These are phyloP conservation scores for Claviceps fusiformis DNA, from an alignment of 2,329 filamentous ascomycete genomes.

Conservation along the genomic window DNA sequence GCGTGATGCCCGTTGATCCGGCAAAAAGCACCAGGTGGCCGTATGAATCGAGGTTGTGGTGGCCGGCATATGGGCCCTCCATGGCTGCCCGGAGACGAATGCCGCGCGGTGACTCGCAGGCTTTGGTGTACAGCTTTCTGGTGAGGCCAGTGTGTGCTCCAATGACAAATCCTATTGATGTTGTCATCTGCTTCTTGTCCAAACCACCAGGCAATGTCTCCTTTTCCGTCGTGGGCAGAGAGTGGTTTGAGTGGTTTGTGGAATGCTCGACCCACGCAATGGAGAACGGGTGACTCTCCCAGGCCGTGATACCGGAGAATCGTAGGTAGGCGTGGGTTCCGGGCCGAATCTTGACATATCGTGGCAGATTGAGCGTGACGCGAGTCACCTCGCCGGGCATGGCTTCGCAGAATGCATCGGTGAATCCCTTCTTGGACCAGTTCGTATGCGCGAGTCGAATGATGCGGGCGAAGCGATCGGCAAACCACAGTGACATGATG, in stretches of 20 bases:
- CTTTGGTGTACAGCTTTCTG: conserved; percentile 61
- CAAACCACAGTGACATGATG: conserved; percentile 62
- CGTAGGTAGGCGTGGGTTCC: conserved; percentile 67
- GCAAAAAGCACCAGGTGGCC: conserved; percentile 85
- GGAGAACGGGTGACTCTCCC: conserved; percentile 69
- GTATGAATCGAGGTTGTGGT: conserved; percentile 80
- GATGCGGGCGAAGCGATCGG: conserved; percentile 54
- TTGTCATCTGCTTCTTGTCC: conserved; percentile 28
- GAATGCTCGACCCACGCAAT: conserved; percentile 58
- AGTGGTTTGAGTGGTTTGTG: conserved; percentile 24
- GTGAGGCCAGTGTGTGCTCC: conserved; percentile 84
- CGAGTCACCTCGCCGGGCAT: conserved; percentile 57
- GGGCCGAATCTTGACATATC: conserved; percentile 50
- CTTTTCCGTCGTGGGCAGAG: conserved; percentile 28
- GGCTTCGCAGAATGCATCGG: conserved; percentile 51
- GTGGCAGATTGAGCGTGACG: conserved; percentile 56
- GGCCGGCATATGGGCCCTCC: conserved; percentile 79
- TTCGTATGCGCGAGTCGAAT: conserved; percentile 53
- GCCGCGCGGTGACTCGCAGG: conserved; percentile 37
- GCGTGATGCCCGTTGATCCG: conserved; percentile 87
- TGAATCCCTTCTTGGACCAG: conserved; percentile 43
- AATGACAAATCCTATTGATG: conserved; percentile 66
- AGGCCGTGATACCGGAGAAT: conserved; percentile 49
- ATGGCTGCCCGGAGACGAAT: conserved; percentile 59
- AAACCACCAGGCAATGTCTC: conserved; percentile 23